phyloP scores from a whole-genome alignment of 495 filamentous ascomycete species.

The Monascus purpureus region DNA sequence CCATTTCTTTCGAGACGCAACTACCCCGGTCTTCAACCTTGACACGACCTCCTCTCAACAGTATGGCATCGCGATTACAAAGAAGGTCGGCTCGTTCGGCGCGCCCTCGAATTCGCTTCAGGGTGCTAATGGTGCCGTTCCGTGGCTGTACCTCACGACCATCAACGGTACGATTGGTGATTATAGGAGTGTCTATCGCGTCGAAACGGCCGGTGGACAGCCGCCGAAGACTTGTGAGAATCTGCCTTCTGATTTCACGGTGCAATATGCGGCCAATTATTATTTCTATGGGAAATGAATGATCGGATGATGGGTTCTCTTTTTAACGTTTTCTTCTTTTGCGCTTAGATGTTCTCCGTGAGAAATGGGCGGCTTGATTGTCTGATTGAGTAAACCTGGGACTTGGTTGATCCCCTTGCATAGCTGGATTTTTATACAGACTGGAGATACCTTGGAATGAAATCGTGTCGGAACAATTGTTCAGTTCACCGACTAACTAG shows the following conservation, averaged over 20 bases:
- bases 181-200: constrained; percentile 67
- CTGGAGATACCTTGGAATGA: too few species aligned
- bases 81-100: constrained; percentile 36
- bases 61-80: constrained; percentile 46
- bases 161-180: constrained; percentile 39
- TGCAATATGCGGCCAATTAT: constrained; percentile 77
- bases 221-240: constrained; percentile 62
- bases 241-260: constrained; percentile 43
- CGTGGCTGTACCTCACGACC: constrained; percentile 35
- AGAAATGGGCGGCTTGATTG: too few species aligned
- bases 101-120: constrained; percentile 45
- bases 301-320: constrained; percentile 4
- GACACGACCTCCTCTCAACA: constrained; percentile 39
- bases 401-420: too few species aligned
- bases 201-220: constrained; percentile 74
- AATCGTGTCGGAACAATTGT: too few species aligned
- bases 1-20: constrained; percentile 59
- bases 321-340: background rate
- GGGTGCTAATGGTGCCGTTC: constrained; percentile 51
- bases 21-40: constrained; percentile 67
- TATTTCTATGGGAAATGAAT: constrained; percentile 33
- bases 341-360: background rate
- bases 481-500: too few species aligned
- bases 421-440: too few species aligned
- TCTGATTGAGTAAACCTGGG: too few species aligned